Evolutionary conservation across 768 basidiomycete species (phyloP).

Genomic region (Fomitopsis pulvina): DNA sequence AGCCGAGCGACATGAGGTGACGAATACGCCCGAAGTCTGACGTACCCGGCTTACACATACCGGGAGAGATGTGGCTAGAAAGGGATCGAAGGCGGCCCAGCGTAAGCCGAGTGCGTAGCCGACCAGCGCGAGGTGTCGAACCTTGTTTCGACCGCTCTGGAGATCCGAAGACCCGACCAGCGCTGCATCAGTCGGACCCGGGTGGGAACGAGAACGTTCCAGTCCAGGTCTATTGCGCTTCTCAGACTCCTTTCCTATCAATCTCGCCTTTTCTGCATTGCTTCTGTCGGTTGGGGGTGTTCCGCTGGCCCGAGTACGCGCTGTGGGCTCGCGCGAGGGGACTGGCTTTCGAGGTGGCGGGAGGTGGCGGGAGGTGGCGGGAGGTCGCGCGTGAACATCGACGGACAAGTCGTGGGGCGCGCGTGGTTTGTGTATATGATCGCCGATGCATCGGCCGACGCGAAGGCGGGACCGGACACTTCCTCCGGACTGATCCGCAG

Average conservation of each 20-base stretch:
- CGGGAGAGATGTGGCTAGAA: not conserved
- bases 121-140: not conserved
- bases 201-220: not conserved
- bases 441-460: not conserved
- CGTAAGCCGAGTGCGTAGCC: not conserved
- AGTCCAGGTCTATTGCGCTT: not conserved
- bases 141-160: not conserved
- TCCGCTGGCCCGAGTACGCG: not conserved
- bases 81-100: not conserved
- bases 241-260: not conserved
- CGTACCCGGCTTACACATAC: not conserved
- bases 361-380: not conserved
- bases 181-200: not conserved
- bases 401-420: not conserved
- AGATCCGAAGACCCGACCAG: not conserved
- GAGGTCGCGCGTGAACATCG: not conserved
- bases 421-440: not conserved
- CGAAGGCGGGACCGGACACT: not conserved
- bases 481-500: not conserved
- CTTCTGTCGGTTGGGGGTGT: too few relatives aligned
- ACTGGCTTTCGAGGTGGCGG: too few relatives aligned
- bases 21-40: not conserved
- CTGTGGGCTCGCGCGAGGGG: not conserved
- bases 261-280: not conserved
- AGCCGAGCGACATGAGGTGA: not conserved